A percentile compares a stretch with the other conserved stretches of the same genome.
Evolutionary conservation across 163 green algal species (phyloP).

Genomic region (Volvox carteri): DNA sequence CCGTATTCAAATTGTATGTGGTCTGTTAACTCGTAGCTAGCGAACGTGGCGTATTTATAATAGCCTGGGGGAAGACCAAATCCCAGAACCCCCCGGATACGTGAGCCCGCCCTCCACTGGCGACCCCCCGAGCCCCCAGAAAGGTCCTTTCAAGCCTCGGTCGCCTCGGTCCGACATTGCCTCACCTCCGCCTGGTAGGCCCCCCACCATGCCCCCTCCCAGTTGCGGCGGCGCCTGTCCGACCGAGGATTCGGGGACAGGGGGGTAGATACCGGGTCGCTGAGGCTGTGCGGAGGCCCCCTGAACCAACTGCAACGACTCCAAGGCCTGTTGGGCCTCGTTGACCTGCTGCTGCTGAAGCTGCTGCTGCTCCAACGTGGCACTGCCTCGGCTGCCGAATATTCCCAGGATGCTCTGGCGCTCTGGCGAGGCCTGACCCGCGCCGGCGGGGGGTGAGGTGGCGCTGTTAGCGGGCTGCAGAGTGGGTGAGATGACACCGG

Average conservation of each 20-base stretch:
- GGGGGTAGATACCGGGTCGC: background rate
- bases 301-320: background rate
- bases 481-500: no score
- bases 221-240: background rate
- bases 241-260: background rate
- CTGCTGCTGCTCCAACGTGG: background rate
- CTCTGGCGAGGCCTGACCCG: background rate
- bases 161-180: no score
- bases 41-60: no score
- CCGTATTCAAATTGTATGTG: no score
- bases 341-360: background rate
- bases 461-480: no score
- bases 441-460: no score
- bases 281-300: background rate
- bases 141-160: no score
- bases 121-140: no score
- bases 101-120: no score
- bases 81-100: no score
- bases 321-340: background rate
- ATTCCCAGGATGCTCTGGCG: slow-evolving; percentile 17
- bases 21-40: no score
- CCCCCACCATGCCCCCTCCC: background rate
- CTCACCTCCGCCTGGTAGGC: background rate
- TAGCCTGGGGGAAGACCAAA: no score
- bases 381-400: background rate